Percentiles rank a stretch among this genome's conserved stretches.
Conservation (phyloP, 1,139 yeast genomes). For the Magnusiomyces suaveolens region DNA sequence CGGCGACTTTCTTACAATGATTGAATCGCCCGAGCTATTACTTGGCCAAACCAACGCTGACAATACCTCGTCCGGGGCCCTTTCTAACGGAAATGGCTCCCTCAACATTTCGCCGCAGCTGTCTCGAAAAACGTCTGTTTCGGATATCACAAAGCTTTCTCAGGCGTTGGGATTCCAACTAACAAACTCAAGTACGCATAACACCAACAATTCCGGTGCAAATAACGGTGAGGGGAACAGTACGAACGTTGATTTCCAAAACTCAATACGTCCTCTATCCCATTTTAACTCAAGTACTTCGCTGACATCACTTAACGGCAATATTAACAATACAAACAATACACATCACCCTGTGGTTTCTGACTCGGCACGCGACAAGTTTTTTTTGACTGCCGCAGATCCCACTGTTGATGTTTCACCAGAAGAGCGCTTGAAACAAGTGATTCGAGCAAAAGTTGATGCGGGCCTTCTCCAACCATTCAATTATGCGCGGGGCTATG, state of each 20-base stretch:
- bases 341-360: conserved; percentile 15
- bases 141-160: conserved; percentile 11
- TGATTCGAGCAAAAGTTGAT: conserved; percentile 88
- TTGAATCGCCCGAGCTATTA: conserved; percentile 57
- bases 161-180: not conserved
- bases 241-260: too few species aligned
- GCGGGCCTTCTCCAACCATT: conserved; percentile 92
- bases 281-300: not conserved
- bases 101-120: conserved; percentile 13
- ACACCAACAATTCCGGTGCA: not conserved
- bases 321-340: not conserved
- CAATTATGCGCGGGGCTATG: conserved; percentile 90
- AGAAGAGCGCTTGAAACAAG: conserved; percentile 86
- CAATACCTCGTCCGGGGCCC: not conserved
- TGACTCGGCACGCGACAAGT: conserved; percentile 83
- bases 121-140: conserved; percentile 12
- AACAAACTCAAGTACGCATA: not conserved
- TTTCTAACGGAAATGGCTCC: conserved; percentile 9
- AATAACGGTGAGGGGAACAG: too few species aligned
- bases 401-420: conserved; percentile 93
- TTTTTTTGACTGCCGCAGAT: conserved; percentile 92
- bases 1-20: conserved; percentile 81
- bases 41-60: too few species aligned
- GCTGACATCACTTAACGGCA: not conserved
- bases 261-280: not conserved